phyloP scores from a whole-genome alignment of 495 filamentous ascomycete species.

The Aspergillus diversus region DNA sequence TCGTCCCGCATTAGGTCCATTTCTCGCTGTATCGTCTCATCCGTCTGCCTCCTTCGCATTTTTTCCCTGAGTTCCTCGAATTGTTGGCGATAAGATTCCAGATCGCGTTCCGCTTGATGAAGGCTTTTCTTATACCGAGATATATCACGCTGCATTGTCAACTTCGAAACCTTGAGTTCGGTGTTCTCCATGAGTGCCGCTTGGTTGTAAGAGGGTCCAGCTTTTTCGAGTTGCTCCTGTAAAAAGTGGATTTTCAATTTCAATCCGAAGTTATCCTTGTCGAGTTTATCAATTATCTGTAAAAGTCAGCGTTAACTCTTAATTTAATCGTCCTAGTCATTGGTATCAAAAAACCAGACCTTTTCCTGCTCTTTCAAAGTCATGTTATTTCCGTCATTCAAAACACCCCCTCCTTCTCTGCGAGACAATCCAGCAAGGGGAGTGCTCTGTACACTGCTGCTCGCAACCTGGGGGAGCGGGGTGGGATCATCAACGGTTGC shows the following conservation, averaged over 20 bases:
- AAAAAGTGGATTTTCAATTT: slow-evolving; percentile 98
- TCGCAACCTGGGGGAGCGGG: slow-evolving; percentile 70
- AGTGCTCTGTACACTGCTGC: slow-evolving; percentile 79
- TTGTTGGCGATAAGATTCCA: slow-evolving; percentile 77
- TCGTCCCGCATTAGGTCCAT: slow-evolving; percentile 63
- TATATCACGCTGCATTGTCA: slow-evolving; percentile 86
- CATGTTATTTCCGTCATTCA: slow-evolving; percentile 78
- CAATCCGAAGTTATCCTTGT: slow-evolving; percentile 93
- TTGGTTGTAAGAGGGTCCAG: slow-evolving; percentile 85
- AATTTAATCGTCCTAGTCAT: not conserved
- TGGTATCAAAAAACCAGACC: slow-evolving; percentile 46
- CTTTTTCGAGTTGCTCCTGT: slow-evolving; percentile 81
- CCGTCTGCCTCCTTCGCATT: slow-evolving; percentile 71
- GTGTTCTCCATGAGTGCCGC: slow-evolving; percentile 90
- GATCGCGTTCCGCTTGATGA: slow-evolving; percentile 73
- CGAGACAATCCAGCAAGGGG: slow-evolving; percentile 71
- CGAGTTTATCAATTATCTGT: slow-evolving; percentile 85
- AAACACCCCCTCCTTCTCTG: slow-evolving; percentile 58
- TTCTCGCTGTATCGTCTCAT: slow-evolving; percentile 64
- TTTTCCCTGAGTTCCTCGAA: slow-evolving; percentile 79
- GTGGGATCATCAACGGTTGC: slow-evolving; percentile 62
- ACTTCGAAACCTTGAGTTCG: slow-evolving; percentile 86
- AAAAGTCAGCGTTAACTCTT: slow-evolving; percentile 21
- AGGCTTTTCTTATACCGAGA: slow-evolving; percentile 81
- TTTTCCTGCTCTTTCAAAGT: slow-evolving; percentile 93